Evolutionary conservation across 352 stramenopile species (phyloP).

Genomic region (Globisporangium mamillatum): DNA sequence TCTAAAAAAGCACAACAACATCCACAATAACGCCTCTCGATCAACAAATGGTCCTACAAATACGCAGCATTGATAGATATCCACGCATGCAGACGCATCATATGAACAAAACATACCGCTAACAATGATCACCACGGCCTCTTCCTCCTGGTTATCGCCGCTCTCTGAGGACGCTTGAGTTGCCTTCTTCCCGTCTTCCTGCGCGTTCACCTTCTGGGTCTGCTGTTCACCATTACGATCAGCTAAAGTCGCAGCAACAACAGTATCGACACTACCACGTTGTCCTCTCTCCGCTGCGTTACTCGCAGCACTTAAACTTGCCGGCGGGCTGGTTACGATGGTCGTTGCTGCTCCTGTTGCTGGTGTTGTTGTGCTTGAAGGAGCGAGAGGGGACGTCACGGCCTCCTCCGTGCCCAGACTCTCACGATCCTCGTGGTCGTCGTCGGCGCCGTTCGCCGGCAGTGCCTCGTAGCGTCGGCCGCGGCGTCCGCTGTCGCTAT

Average conservation of each 20-base stretch:
- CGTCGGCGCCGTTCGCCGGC: conserved; percentile 37
- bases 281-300: neutral
- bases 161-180: neutral
- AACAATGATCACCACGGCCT: conserved; percentile 3
- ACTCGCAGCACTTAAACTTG: neutral
- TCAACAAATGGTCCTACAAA: neutral
- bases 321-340: conserved; percentile 6
- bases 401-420: conserved; percentile 24
- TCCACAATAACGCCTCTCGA: neutral
- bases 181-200: neutral
- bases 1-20: neutral
- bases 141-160: conserved; percentile 8
- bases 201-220: neutral
- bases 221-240: neutral
- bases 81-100: neutral
- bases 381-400: neutral
- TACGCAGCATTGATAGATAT: neutral
- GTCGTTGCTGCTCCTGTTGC: conserved; percentile 18
- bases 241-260: neutral
- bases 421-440: conserved; percentile 18
- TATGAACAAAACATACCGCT: neutral
- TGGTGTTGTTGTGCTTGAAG: neutral
- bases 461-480: conserved; percentile 59
- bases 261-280: neutral
- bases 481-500: conserved; percentile 29